Evolutionary conservation across 805 yeast genomes (phyloP), one percentile per base, ranked within the genome.

Genomic region (Metahyphopichia silvanorum): DNA sequence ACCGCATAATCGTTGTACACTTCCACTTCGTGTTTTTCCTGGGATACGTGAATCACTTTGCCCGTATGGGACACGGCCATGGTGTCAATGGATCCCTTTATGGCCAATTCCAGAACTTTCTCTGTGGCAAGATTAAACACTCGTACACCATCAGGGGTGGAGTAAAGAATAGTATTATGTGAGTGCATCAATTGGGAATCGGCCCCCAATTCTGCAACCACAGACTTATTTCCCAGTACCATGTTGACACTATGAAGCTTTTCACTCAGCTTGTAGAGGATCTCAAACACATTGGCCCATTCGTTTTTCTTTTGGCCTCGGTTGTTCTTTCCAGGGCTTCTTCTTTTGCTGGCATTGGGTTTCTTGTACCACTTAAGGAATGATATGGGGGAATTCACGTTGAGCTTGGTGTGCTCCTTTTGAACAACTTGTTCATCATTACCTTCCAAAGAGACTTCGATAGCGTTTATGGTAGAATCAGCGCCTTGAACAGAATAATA

Each of bases 181-280:
- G n/a, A 15, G 11, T 12, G 14, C n/a, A 23, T 13, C n/a, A 23
- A 15, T 15, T n/a, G 14, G 2, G 25, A 23, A 23, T 23, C 25
- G 4, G 13, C 25, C n/a, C n/a, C n/a, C 7, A 19, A 10, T 13
- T 23, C 25, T 5, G 13, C n/a, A 12, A 11, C 13, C 5, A 12
- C 14, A 7, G 25, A 12, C 17, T 26, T 26, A 5, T 26, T 16
- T 18, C 42, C 46, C 47, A 41, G 50, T 6, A 37, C 41, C 14
- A 48, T 35, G 33, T 51, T 42, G 15, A 51, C 35, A 8, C 26
- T 24, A 23, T 42, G 24, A 5, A 43, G 26, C 22, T 44, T 40
- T 5, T 37, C 31, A n/a, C 39, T 46, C 6, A 44, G 17, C 25
- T 44, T 42, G 16, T 43, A 35, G 11, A 47, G 27, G n/a, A 44